A percentile compares a stretch with the other conserved stretches of the same genome.
These are phyloP conservation scores for Saturnispora sanitii DNA, from an alignment of 805 yeast species.

Conservation along the genomic window DNA sequence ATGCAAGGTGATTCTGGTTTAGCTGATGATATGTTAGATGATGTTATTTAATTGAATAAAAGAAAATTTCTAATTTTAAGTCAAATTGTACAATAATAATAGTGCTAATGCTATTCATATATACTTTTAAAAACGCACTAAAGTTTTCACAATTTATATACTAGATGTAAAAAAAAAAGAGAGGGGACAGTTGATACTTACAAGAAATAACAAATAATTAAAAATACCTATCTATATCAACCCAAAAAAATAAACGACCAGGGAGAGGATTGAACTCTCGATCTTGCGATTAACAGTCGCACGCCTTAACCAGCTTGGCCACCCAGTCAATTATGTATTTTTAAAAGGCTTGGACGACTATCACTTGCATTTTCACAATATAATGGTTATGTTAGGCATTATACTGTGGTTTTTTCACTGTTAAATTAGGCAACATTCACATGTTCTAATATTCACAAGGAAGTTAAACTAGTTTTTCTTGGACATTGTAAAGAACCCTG, in stretches of 20 bases:
- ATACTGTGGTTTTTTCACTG: no score
- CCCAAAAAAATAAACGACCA: conserved; percentile 31
- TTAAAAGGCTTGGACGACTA: background rate
- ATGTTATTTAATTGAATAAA: conserved; percentile 18
- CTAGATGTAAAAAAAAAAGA: no score
- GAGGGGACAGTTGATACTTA: no score
- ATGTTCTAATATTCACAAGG: no score
- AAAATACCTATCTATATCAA: background rate
- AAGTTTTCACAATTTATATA: no score
- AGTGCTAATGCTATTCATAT: no score
- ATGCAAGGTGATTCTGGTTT: conserved; percentile 49
- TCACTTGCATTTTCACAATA: no score
- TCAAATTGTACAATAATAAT: background rate
- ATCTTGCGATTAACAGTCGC: conserved; percentile 59
- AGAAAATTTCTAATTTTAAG: background rate
- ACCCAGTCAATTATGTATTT: conserved; percentile 30
- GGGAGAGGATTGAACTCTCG: conserved; percentile 55
- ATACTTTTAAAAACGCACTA: no score
- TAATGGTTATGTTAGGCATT: no score
- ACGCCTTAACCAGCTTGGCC: conserved; percentile 56
- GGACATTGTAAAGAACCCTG: no score
- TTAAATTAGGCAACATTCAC: no score
- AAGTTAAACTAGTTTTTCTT: no score
- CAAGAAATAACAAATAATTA: background rate
- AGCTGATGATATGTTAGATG: conserved; percentile 26